Evolutionary conservation across 108 stramenopile genomes (phyloP).

Genomic region (Cyclostephanos tholiformis): DNA sequence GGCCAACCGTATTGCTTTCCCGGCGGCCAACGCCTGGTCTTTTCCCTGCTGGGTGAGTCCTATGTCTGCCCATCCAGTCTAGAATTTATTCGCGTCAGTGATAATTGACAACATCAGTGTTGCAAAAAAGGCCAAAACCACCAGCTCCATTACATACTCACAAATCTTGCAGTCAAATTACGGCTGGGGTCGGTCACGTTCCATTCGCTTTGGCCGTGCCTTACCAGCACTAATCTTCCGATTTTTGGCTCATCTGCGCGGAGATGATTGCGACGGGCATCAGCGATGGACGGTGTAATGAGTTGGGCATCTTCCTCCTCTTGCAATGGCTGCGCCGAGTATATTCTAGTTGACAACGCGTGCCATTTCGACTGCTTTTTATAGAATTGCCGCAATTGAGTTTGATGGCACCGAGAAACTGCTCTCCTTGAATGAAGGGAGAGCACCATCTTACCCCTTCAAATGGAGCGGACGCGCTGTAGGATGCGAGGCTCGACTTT

Average conservation of each 20-base stretch:
- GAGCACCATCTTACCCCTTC: not conserved
- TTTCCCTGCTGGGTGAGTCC: slow-evolving; percentile 31
- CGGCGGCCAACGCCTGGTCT: slow-evolving; percentile 39
- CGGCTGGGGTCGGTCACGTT: slow-evolving; percentile 36
- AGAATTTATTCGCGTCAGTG: not conserved
- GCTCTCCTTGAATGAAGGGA: not conserved
- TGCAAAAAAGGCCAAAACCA: not conserved
- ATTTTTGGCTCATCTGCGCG: slow-evolving; percentile 12
- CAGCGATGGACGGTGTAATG: not conserved
- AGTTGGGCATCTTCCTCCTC: slow-evolving; percentile 5
- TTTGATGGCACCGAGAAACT: not conserved
- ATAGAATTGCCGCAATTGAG: not conserved
- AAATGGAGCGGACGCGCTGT: too few relatives aligned
- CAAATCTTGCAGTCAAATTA: slow-evolving; percentile 37
- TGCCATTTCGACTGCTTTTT: not conserved
- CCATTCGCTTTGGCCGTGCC: slow-evolving; percentile 34
- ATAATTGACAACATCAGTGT: not conserved
- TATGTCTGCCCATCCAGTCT: slow-evolving; percentile 44
- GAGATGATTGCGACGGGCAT: not conserved
- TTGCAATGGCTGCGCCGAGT: not conserved
- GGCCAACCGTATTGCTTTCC: slow-evolving; percentile 27
- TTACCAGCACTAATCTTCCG: slow-evolving; percentile 22
- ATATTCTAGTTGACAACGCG: not conserved
- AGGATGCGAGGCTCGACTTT: not conserved
- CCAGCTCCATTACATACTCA: slow-evolving; percentile 11